These are phyloP conservation scores for Ceratobasidium papillatum DNA, from an alignment of 1,284 basidiomycete species.

Conservation along the genomic window DNA sequence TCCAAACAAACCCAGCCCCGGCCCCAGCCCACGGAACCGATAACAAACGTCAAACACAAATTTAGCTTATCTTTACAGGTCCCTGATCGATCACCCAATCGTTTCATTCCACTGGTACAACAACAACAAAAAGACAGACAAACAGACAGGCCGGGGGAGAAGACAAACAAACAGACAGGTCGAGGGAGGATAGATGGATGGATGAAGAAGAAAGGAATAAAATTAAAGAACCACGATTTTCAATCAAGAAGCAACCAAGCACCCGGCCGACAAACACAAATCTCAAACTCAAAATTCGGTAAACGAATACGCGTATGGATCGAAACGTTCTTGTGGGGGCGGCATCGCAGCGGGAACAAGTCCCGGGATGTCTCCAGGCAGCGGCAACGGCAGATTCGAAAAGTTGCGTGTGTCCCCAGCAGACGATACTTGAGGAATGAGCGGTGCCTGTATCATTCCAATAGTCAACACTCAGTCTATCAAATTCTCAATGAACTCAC, in stretches of 20 bases:
- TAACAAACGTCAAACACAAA: background rate
- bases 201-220: background rate
- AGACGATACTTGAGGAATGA: slow-evolving; percentile 79
- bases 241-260: slow-evolving; percentile 12
- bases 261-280: background rate
- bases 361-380: slow-evolving; percentile 78
- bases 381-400: slow-evolving; percentile 75
- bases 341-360: slow-evolving; percentile 51
- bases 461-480: slow-evolving; percentile 5
- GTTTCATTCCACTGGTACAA: slow-evolving; percentile 23
- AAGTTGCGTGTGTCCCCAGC: slow-evolving; percentile 83
- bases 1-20: slow-evolving; percentile 12
- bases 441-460: slow-evolving; percentile 68
- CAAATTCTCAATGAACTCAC: slow-evolving; percentile 50
- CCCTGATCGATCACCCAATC: background rate
- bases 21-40: background rate
- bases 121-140: background rate
- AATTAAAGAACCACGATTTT: background rate
- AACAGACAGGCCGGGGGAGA: background rate
- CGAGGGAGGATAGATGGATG: background rate
- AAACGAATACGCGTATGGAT: slow-evolving; percentile 72
- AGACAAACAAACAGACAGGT: background rate
- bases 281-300: slow-evolving; percentile 73
- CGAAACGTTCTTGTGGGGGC: slow-evolving; percentile 64
- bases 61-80: background rate